Evolutionary conservation across 768 basidiomycete genomes (phyloP), one percentile per base, ranked within the genome.

Genomic region (Serendipita indica): DNA sequence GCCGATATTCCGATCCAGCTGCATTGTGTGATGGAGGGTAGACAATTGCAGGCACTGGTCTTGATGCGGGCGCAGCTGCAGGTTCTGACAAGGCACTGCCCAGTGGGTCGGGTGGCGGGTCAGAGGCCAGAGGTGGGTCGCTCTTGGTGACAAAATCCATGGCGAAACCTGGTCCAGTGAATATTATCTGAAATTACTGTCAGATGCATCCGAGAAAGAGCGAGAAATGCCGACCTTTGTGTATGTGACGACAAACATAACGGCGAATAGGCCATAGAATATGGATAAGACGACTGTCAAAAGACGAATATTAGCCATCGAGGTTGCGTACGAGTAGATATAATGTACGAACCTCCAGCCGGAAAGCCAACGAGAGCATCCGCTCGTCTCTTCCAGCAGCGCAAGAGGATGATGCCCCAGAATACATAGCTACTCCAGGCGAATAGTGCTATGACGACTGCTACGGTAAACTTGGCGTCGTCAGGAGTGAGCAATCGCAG

Each of bases 341-440:
- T 37, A 37, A n/a, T 32, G 20, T 27, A 54, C 49, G 7, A n/a
- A 54, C 49, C n/a, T 18, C 49, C 49, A n/a, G 20, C 22, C 16
- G 22, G 5, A 16, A 54, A 30, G 49, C 49, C 30, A 28, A 54
- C 49, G 16, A 54, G 22, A 3, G 49, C 49, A 32, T 54, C 30
- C 16, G 20, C 20, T 16, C 22, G 22, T 10, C n/a, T 54, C 20
- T 27, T 16, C 49, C 49, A 54, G 30, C 49, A 22, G 30, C 30
- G 22, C n/a, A 25, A 28, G 16, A 54, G 22, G 22, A 54, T 54
- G 16, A 54, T 54, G 10, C 49, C 49, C 49, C 49, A 54, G 22
- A 54, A 27, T 27, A 54, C 49, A 54, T 54, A 54, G n/a, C 30
- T 54, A 27, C 49, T 54, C 49, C 49, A 54, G 10, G 22, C 49